Percentiles rank a stretch among this genome's conserved stretches.
phyloP scores from a whole-genome alignment of 2,329 filamentous ascomycete genomes.

The Penicillium occitanis region DNA sequence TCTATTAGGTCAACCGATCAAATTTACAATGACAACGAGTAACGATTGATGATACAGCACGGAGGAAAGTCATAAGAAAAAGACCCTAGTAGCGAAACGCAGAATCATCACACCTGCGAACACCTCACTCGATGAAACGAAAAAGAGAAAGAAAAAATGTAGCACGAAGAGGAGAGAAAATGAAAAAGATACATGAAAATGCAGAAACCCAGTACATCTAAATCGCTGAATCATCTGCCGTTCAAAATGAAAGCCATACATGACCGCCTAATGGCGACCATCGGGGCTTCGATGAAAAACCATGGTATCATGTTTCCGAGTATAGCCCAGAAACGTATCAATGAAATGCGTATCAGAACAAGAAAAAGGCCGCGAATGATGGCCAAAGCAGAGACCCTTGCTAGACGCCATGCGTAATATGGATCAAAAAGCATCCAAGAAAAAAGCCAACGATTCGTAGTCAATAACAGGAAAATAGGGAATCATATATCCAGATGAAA shows the following conservation, averaged over 20 bases:
- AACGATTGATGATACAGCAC: constrained; percentile 8
- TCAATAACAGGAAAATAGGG: constrained; percentile 16
- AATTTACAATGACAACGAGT: constrained; percentile 5
- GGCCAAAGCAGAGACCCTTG: constrained; percentile 14
- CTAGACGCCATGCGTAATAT: constrained; percentile 19
- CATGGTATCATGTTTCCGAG: constrained; percentile 17
- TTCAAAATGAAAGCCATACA: constrained; percentile 14
- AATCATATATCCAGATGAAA: constrained; percentile 14
- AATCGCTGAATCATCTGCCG: constrained; percentile 19
- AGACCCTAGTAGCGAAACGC: constrained; percentile 7
- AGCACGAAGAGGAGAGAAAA: background rate
- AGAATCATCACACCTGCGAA: constrained; percentile 15
- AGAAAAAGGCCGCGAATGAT: constrained; percentile 3
- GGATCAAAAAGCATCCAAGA: constrained; percentile 5
- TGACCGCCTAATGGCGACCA: constrained; percentile 10
- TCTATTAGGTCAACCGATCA: constrained; percentile 12
- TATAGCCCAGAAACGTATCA: constrained; percentile 19
- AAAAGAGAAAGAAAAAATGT: background rate
- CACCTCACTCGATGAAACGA: constrained; percentile 1
- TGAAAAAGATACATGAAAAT: constrained; percentile 17
- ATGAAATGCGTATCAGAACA: constrained; percentile 18
- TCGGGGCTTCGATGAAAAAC: constrained; percentile 15
- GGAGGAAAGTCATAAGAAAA: background rate
- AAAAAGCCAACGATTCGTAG: constrained; percentile 14
- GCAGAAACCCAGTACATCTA: constrained; percentile 18